phyloP scores from a whole-genome alignment of 192 early-diverging fungal species.

The Backusella australiensis region DNA sequence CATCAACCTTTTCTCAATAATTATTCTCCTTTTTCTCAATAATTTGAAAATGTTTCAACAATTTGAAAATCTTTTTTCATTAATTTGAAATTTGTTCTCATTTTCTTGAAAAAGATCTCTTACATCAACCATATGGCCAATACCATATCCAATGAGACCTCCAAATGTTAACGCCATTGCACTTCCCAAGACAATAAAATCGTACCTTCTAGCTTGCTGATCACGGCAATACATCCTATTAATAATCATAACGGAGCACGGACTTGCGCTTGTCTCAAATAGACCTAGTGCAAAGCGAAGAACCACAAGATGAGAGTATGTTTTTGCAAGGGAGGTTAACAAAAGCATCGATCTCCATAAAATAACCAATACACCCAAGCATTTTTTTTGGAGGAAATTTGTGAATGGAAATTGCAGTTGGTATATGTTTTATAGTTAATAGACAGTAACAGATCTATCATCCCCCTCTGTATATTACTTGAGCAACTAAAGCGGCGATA shows the following conservation, averaged over 20 bases:
- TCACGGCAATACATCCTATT: constrained; percentile 23
- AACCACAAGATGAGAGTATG: constrained; percentile 18
- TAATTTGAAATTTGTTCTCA: too few species aligned
- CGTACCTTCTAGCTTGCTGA: constrained; percentile 7
- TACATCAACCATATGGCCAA: constrained; percentile 15
- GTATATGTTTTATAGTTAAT: constrained; percentile 1
- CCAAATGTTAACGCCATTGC: constrained; percentile 13
- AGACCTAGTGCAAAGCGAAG: constrained; percentile 26
- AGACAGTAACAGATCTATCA: not conserved
- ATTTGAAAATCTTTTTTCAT: too few species aligned
- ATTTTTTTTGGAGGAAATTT: constrained; percentile 14
- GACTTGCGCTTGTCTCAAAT: constrained; percentile 17
- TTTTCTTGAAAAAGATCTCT: too few species aligned
- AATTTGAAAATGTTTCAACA: too few species aligned
- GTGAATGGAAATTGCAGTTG: constrained; percentile 23
- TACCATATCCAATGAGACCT: constrained; percentile 23
- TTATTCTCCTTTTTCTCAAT: too few species aligned
- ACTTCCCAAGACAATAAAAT: constrained; percentile 13
- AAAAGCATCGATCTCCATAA: constrained; percentile 17
- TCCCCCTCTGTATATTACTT: not conserved
- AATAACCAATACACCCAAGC: constrained; percentile 13
- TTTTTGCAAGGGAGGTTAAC: constrained; percentile 8
- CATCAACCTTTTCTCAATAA: too few species aligned
- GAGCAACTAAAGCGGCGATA: constrained; percentile 13
- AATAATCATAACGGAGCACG: constrained; percentile 9